These are phyloP conservation scores for Kodamaea anthophila DNA, from an alignment of 1,139 yeast genomes.

Conservation along the genomic window DNA sequence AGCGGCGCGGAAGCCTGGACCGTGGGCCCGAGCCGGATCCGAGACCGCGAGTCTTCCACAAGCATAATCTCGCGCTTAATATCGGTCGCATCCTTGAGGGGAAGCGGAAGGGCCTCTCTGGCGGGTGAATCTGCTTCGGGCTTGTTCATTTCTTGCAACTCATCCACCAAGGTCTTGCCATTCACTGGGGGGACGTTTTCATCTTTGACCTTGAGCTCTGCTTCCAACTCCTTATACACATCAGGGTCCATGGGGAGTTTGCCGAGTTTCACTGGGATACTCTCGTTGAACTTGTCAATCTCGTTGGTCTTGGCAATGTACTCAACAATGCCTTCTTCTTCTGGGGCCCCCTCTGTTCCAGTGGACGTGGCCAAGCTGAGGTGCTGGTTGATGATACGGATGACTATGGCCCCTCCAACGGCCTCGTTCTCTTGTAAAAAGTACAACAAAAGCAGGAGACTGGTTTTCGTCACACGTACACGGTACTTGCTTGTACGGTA, in stretches of 20 bases:
- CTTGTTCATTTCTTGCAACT: slow-evolving; percentile 44
- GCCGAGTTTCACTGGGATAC: slow-evolving; percentile 68
- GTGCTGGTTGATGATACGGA: slow-evolving; percentile 81
- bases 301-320: slow-evolving; percentile 44
- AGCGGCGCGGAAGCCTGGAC: slow-evolving; percentile 84
- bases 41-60: slow-evolving; percentile 76
- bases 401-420: slow-evolving; percentile 83
- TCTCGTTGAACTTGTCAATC: slow-evolving; percentile 57
- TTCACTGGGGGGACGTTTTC: slow-evolving; percentile 38
- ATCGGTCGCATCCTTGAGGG: slow-evolving; percentile 74
- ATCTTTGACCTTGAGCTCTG: slow-evolving; percentile 75
- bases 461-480: slow-evolving; percentile 73
- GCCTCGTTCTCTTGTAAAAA: slow-evolving; percentile 90
- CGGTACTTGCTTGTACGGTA: slow-evolving; percentile 70
- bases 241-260: slow-evolving; percentile 82
- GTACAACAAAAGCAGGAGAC: slow-evolving; percentile 75
- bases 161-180: slow-evolving; percentile 41
- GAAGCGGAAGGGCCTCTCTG: slow-evolving; percentile 74
- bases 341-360: slow-evolving; percentile 39
- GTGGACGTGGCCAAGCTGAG: slow-evolving; percentile 58
- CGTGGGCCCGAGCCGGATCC: slow-evolving; percentile 48
- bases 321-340: slow-evolving; percentile 65
- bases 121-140: slow-evolving; percentile 61
- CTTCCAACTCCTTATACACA: slow-evolving; percentile 75
- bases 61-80: slow-evolving; percentile 70